Evolutionary conservation across 169 alveolate species (phyloP).

Genomic region (Plasmodium inui): DNA sequence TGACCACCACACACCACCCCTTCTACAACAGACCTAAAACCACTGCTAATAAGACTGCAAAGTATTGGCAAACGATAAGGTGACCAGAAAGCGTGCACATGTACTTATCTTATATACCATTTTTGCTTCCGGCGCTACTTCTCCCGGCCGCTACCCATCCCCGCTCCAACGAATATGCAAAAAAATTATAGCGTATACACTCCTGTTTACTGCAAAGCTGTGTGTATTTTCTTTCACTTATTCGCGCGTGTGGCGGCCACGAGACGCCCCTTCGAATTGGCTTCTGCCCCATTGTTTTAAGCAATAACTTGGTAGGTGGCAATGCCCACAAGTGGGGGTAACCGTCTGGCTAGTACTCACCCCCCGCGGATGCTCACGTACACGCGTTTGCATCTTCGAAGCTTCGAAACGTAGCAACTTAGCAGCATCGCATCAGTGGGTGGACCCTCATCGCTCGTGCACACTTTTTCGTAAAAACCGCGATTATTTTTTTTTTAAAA

Average conservation of each 20-base stretch:
- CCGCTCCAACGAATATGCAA: not conserved
- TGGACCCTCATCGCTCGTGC: not conserved
- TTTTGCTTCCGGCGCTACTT: not conserved
- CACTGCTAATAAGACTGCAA: slow-evolving; percentile 49
- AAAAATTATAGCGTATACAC: not conserved
- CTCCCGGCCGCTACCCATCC: too few species aligned
- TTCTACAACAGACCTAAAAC: slow-evolving; percentile 40
- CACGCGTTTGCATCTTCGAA: not conserved
- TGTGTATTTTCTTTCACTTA: not conserved
- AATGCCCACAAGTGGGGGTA: not conserved
- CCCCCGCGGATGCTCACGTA: not conserved
- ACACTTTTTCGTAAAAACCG: slow-evolving; percentile 7
- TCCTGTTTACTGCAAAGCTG: not conserved
- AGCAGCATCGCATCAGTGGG: not conserved
- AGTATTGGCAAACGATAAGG: slow-evolving; percentile 6
- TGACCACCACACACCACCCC: not conserved
- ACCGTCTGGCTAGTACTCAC: not conserved
- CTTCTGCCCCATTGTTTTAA: not conserved
- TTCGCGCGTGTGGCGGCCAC: not conserved
- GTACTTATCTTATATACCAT: not conserved
- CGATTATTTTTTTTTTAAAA: not conserved
- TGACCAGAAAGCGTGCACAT: not conserved
- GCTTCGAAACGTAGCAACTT: not conserved
- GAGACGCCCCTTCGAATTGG: not conserved
- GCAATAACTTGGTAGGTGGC: not conserved